These are phyloP conservation scores for Aegle marmelos DNA, from an alignment of 345 rosid genomes.

Conservation along the genomic window DNA sequence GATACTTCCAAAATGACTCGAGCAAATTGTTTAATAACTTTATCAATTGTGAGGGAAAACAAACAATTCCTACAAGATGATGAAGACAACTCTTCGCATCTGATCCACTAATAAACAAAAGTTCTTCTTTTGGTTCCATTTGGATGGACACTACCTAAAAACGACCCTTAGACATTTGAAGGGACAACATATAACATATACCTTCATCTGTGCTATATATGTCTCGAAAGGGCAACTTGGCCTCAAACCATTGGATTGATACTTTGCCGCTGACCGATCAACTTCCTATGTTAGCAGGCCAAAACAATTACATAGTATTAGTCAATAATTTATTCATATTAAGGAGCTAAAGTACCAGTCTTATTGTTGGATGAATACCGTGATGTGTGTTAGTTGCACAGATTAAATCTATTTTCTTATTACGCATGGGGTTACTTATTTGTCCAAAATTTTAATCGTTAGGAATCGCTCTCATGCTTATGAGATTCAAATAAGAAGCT, in stretches of 20 bases:
- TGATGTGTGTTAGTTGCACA: no score
- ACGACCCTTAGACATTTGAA: conserved; percentile 8
- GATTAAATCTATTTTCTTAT: no score
- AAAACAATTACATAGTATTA: neutral
- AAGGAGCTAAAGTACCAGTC: neutral
- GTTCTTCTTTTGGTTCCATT: neutral
- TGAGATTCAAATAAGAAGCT: neutral
- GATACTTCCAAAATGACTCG: conserved; percentile 9
- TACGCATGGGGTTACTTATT: no score
- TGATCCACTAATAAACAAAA: conserved; percentile 12
- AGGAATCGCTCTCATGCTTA: no score
- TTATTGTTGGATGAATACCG: no score
- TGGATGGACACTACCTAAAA: neutral
- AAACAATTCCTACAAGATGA: neutral
- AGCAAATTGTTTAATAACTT: neutral
- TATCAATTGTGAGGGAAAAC: neutral
- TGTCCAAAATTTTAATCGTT: no score
- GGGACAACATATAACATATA: neutral
- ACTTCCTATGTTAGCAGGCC: neutral
- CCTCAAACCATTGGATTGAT: neutral
- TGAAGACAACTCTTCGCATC: conserved; percentile 4
- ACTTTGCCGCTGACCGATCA: conserved; percentile 2
- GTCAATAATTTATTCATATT: neutral
- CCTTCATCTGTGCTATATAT: neutral
- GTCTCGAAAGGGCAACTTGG: neutral